phyloP scores from a whole-genome alignment of 371 early-diverging fungal genomes.

The Mucor indicus region DNA sequence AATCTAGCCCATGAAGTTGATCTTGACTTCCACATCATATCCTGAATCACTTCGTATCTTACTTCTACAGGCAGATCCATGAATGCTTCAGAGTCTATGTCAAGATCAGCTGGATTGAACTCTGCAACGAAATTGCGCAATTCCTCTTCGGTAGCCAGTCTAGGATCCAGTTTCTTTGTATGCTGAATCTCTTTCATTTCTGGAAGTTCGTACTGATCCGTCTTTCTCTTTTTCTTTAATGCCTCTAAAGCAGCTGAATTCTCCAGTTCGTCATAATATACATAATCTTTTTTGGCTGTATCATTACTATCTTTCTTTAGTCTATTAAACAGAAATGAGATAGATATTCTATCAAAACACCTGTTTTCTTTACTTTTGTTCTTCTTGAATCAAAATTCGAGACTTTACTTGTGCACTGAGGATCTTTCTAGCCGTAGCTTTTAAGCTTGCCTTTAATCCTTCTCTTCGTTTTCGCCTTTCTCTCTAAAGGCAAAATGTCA shows the following conservation, averaged over 20 bases:
- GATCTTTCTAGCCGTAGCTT: slow-evolving; percentile 81
- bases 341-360: too few species aligned
- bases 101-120: slow-evolving; percentile 53
- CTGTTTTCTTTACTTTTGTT: slow-evolving; percentile 31
- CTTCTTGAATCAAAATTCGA: slow-evolving; percentile 50
- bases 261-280: slow-evolving; percentile 35
- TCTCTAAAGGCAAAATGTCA: slow-evolving; percentile 28
- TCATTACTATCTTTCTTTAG: slow-evolving; percentile 15
- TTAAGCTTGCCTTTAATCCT: slow-evolving; percentile 51
- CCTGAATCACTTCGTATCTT: slow-evolving; percentile 89
- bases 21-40: slow-evolving; percentile 79
- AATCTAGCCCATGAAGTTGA: slow-evolving; percentile 77
- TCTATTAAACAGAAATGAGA: too few species aligned
- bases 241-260: slow-evolving; percentile 25
- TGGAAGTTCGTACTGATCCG: slow-evolving; percentile 80
- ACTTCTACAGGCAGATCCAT: slow-evolving; percentile 75
- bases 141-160: slow-evolving; percentile 66
- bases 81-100: slow-evolving; percentile 81
- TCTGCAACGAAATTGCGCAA: slow-evolving; percentile 55
- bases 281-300: slow-evolving; percentile 28
- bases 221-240: slow-evolving; percentile 39
- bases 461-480: slow-evolving; percentile 54
- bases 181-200: background rate
- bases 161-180: slow-evolving; percentile 46
- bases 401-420: slow-evolving; percentile 75